phyloP scores from a whole-genome alignment of 176 grass and related monocot genomes.

The Otatea glauca region DNA sequence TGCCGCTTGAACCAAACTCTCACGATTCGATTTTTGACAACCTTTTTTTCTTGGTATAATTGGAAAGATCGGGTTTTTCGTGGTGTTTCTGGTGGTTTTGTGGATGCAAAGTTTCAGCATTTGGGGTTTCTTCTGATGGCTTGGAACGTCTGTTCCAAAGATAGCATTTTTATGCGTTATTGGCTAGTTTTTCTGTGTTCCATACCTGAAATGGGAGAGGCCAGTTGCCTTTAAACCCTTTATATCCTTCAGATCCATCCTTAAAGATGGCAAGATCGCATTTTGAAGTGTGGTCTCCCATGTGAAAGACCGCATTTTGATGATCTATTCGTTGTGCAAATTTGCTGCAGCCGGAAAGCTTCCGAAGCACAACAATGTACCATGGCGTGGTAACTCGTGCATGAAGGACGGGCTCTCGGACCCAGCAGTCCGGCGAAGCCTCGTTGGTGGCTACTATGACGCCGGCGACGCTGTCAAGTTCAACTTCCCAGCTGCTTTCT shows the following conservation, averaged over 20 bases:
- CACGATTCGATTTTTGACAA: neutral
- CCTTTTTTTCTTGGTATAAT: neutral
- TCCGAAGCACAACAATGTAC: slow-evolving; percentile 81
- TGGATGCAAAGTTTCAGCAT: neutral
- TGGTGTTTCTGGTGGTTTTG: neutral
- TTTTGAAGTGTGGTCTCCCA: slow-evolving; percentile 1
- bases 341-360: slow-evolving; percentile 75
- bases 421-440: slow-evolving; percentile 51
- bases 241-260: slow-evolving; percentile 27
- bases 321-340: neutral
- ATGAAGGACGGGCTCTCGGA: slow-evolving; percentile 86
- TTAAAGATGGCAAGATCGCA: neutral
- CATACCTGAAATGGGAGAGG: neutral
- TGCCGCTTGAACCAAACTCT: neutral
- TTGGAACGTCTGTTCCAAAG: neutral
- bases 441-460: slow-evolving; percentile 82
- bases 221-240: neutral
- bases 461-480: slow-evolving; percentile 78
- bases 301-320: neutral
- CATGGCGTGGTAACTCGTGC: slow-evolving; percentile 83
- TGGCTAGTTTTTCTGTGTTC: neutral
- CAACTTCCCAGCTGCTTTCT: slow-evolving; percentile 84
- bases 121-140: neutral
- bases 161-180: neutral
- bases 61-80: neutral